A percentile compares a stretch with the other conserved stretches of the same genome.
phyloP scores from a whole-genome alignment of 1,284 basidiomycete genomes.

The Porogramme epimiltina region DNA sequence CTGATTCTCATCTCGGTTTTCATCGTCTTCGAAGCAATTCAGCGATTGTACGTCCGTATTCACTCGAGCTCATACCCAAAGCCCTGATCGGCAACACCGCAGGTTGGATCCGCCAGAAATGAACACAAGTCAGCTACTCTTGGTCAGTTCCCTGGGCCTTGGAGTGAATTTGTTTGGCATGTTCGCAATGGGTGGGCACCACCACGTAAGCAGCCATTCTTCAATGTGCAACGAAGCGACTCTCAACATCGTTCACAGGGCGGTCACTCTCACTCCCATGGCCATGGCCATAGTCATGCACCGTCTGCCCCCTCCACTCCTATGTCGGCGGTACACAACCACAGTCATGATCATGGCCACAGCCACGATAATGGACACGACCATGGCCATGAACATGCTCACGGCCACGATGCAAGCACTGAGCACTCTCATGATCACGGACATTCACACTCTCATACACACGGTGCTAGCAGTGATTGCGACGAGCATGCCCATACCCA shows the following conservation, averaged over 20 bases:
- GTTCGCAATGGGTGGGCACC: conserved; percentile 97
- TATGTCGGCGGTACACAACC: conserved; percentile 9
- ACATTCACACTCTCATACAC: conserved; percentile 34
- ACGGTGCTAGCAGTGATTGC: conserved; percentile 27
- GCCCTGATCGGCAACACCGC: conserved; percentile 1
- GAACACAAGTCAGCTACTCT: conserved; percentile 92
- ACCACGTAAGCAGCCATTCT: conserved; percentile 57
- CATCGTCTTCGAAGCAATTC: conserved; percentile 97
- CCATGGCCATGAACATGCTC: conserved; percentile 22
- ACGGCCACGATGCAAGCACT: conserved; percentile 20
- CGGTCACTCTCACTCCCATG: conserved; percentile 48
- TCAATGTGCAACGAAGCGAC: background rate
- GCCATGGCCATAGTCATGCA: conserved; percentile 39
- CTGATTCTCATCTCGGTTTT: conserved; percentile 96
- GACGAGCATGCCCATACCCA: conserved; percentile 10
- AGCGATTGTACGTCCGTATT: conserved; percentile 76
- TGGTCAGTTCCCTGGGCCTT: conserved; percentile 89
- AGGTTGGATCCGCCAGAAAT: conserved; percentile 96
- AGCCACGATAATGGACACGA: conserved; percentile 23
- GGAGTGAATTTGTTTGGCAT: conserved; percentile 97
- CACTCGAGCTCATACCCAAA: background rate
- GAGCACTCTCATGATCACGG: conserved; percentile 23
- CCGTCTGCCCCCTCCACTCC: conserved; percentile 24
- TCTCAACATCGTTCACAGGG: conserved; percentile 39
- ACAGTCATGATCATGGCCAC: conserved; percentile 18